phyloP scores from a whole-genome alignment of 1,284 basidiomycete species.

The Xerocomus amazonicus region DNA sequence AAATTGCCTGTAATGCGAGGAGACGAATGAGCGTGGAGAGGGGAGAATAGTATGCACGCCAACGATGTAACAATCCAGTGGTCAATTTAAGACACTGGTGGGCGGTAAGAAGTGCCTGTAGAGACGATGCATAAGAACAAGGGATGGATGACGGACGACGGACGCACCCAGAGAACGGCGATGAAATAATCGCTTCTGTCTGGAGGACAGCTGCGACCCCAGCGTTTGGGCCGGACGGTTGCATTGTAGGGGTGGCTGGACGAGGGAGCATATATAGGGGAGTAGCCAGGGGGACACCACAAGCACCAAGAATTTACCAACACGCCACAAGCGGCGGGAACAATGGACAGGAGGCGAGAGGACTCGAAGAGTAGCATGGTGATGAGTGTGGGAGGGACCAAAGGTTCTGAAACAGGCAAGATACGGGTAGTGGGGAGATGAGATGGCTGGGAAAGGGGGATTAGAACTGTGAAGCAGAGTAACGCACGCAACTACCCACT shows the following conservation, averaged over 20 bases:
- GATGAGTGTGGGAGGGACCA: slow-evolving; percentile 42
- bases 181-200: slow-evolving; percentile 59
- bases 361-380: slow-evolving; percentile 44
- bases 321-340: slow-evolving; percentile 67
- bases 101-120: slow-evolving; percentile 70
- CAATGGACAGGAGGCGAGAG: slow-evolving; percentile 63
- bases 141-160: not conserved
- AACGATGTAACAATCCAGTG: slow-evolving; percentile 75
- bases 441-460: slow-evolving; percentile 36
- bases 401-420: slow-evolving; percentile 43
- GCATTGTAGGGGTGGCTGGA: slow-evolving; percentile 2
- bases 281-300: slow-evolving; percentile 39
- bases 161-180: slow-evolving; percentile 64
- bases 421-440: slow-evolving; percentile 63
- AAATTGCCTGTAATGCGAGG: slow-evolving; percentile 79
- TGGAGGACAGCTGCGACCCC: slow-evolving; percentile 32
- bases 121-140: not conserved
- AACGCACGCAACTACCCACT: slow-evolving; percentile 42
- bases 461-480: slow-evolving; percentile 9
- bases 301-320: slow-evolving; percentile 56
- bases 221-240: slow-evolving; percentile 1
- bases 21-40: slow-evolving; percentile 79
- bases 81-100: slow-evolving; percentile 78
- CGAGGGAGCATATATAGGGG: slow-evolving; percentile 11
- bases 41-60: slow-evolving; percentile 79